These are phyloP conservation scores for Ricinus communis DNA, from an alignment of 345 rosid genomes.

Conservation along the genomic window DNA sequence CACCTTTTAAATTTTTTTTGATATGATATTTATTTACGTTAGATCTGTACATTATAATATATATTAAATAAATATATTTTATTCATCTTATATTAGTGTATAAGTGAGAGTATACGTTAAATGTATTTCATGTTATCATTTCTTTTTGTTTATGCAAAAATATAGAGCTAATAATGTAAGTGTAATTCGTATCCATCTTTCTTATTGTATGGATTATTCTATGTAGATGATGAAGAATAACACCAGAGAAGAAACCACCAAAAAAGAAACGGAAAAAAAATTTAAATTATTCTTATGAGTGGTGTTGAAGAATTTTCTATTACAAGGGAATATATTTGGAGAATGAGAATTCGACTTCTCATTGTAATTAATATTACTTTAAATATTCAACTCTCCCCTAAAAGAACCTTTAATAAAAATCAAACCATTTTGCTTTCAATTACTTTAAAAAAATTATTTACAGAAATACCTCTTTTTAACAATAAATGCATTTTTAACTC, in stretches of 20 bases:
- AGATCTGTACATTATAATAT: too few relatives aligned
- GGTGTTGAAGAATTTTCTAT: conserved; percentile 31
- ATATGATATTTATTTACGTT: too few relatives aligned
- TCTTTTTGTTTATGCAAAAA: background rate
- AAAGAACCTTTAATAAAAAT: too few relatives aligned
- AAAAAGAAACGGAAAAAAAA: background rate
- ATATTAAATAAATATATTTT: too few relatives aligned
- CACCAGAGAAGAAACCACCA: conserved; percentile 20
- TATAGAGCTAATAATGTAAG: conserved; percentile 21
- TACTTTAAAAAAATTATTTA: too few relatives aligned
- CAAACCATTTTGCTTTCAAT: too few relatives aligned
- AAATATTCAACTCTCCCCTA: too few relatives aligned
- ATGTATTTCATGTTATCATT: background rate
- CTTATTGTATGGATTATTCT: conserved; percentile 25
- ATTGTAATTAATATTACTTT: background rate
- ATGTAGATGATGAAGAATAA: conserved; percentile 29
- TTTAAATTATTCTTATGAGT: conserved; percentile 15
- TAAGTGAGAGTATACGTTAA: too few relatives aligned
- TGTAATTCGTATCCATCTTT: conserved; percentile 21
- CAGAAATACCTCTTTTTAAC: too few relatives aligned
- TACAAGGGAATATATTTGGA: conserved; percentile 36
- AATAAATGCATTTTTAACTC: too few relatives aligned
- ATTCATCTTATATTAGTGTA: too few relatives aligned
- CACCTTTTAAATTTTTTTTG: too few relatives aligned
- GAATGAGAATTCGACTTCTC: background rate